Evolutionary conservation across 2,329 filamentous ascomycete genomes (phyloP).

Genomic region (Venturia aucupariae): DNA sequence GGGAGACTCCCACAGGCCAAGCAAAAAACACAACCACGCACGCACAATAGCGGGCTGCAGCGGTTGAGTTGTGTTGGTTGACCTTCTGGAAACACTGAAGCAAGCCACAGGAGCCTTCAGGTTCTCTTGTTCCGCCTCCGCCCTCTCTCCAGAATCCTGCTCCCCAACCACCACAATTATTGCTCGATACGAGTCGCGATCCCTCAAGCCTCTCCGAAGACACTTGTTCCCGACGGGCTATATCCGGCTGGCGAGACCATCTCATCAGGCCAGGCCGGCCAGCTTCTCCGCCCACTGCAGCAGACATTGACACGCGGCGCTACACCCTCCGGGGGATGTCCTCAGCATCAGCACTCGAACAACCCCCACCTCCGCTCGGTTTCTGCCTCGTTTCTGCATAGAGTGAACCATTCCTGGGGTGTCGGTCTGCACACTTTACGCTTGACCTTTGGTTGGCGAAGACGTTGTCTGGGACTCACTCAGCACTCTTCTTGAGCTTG

Average conservation of each 20-base stretch:
- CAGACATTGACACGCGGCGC: neutral
- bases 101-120: too few species aligned
- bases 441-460: neutral
- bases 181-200: neutral
- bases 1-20: too few species aligned
- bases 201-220: neutral
- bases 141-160: too few species aligned
- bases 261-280: neutral
- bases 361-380: neutral
- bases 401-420: neutral
- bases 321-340: neutral
- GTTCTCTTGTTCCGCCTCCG: too few species aligned
- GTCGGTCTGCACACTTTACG: neutral
- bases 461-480: neutral
- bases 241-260: neutral
- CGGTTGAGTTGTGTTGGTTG: too few species aligned
- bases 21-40: too few species aligned
- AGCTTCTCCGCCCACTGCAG: conserved; percentile 1
- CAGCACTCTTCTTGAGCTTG: too few species aligned
- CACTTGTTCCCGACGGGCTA: neutral
- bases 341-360: too few species aligned
- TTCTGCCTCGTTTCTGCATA: neutral
- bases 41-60: too few species aligned
- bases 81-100: neutral
- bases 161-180: neutral